These are phyloP conservation scores for Castanospermum australe DNA, from an alignment of 306 rosid species.

Conservation along the genomic window DNA sequence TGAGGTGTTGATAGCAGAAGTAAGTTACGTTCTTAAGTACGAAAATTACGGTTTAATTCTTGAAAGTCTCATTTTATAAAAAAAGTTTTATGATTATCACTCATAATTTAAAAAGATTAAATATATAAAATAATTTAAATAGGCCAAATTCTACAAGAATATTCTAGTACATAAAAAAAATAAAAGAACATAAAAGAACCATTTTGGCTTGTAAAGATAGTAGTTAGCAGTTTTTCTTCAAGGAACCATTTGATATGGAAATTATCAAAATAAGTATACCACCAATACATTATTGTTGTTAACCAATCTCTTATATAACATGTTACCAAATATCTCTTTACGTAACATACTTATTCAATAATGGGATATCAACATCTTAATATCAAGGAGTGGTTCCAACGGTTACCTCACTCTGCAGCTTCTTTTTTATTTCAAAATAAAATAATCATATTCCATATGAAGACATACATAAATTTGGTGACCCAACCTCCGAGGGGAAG, in stretches of 20 bases:
- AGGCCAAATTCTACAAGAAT: no score
- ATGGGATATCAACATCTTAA: background rate
- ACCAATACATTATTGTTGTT: background rate
- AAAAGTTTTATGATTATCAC: no score
- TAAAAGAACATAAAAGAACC: no score
- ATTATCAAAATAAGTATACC: background rate
- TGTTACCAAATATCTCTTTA: background rate
- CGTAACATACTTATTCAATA: background rate
- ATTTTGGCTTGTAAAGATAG: background rate
- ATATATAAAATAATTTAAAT: no score
- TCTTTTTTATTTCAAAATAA: conserved; percentile 9
- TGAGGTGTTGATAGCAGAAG: no score
- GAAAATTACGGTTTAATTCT: no score
- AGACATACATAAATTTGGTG: conserved; percentile 1
- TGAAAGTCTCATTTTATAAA: no score
- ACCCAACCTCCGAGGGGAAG: conserved; percentile 12
- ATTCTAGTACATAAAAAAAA: no score
- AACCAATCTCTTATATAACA: background rate
- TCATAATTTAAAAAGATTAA: no score
- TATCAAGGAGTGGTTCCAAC: conserved; percentile 1
- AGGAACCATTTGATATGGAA: background rate
- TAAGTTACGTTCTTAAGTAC: no score
- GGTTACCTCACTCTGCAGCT: conserved; percentile 9
- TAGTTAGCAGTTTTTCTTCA: background rate
- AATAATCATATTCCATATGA: background rate